Evolutionary conservation across 768 basidiomycete genomes (phyloP), one percentile per base, ranked within the genome.

Genomic region (Naganishia vishniacii): DNA sequence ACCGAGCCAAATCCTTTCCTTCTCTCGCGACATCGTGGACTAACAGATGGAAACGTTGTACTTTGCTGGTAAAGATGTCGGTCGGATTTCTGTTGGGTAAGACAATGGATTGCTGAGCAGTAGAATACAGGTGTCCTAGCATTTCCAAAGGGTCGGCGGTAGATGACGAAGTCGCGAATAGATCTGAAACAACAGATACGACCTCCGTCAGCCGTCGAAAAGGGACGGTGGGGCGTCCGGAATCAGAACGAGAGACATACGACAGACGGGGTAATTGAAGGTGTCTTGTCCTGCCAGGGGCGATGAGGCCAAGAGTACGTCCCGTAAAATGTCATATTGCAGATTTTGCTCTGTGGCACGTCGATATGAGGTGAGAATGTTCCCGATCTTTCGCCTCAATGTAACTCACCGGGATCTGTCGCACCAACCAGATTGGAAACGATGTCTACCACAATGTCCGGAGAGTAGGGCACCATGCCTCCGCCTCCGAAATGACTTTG

Each of bases 201-300:
- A 49, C 4, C 26, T 9, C 16, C 31, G 56, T 4, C 23, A 28
- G 26, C 18, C 26, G 34, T 5, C 29, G 2, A n/a, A 7, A 8
- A 26, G 25, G 25, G 32, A 15, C 12, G 1, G 15, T 15, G 40
- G 41, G 15, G 48, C 25, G 31, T 44, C 20, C 13, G 18, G 12
- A 3, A 23, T 2, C n/a, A 25, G 49, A 13, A 6, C 25, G 4
- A 12, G 9, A 26, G 1, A 59, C 65, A 41, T 40, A 67, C 65
- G 58, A 25, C 71, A 75, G 18, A 75, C 72, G 9, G 76, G 73
- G 60, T 77, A 73, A 62, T 75, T 73, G 69, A 77, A 75, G 7
- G 76, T 77, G 58, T 75, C 74, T 51, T 75, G 72, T 15, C 65
- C 45, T 12, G 71, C 66, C 6, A 74, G 32, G 6, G 72, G 76